A percentile compares a stretch with the other conserved stretches of the same genome.
Conservation (phyloP, 2,329 filamentous ascomycete genomes). For the Monosporascus ibericus region DNA sequence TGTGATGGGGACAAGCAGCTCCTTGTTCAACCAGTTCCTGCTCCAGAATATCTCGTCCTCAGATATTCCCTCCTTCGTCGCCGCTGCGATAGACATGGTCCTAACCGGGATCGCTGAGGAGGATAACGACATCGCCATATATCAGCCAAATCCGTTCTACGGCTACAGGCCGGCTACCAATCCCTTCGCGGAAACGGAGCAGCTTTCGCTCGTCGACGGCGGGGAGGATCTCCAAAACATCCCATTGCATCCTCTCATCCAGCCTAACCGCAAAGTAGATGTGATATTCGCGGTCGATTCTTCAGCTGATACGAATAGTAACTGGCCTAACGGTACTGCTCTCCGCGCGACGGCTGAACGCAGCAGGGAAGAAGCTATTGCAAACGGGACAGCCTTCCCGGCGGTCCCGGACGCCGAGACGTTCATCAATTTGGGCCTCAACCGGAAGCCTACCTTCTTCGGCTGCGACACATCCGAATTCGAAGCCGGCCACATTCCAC, state of each 20-base stretch:
- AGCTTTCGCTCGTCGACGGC: slow-evolving; percentile 70
- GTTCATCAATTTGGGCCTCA: slow-evolving; percentile 71
- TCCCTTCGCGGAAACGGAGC: slow-evolving; percentile 42
- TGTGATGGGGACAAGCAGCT: slow-evolving; percentile 79
- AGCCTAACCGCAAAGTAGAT: slow-evolving; percentile 65
- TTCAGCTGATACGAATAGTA: slow-evolving; percentile 62
- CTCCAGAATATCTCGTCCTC: slow-evolving; percentile 51
- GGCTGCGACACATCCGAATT: slow-evolving; percentile 66
- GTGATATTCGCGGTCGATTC: slow-evolving; percentile 77
- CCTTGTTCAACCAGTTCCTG: slow-evolving; percentile 76
- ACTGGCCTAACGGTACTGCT: slow-evolving; percentile 73
- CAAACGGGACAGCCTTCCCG: slow-evolving; percentile 67
- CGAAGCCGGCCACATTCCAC: slow-evolving; percentile 33
- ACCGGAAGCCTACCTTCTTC: slow-evolving; percentile 72
- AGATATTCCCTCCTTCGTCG: slow-evolving; percentile 42
- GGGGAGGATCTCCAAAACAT: slow-evolving; percentile 75
- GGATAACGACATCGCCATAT: slow-evolving; percentile 69
- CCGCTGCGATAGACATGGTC: slow-evolving; percentile 43
- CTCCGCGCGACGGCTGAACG: slow-evolving; percentile 70
- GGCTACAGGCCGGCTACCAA: slow-evolving; percentile 56
- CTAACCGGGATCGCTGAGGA: slow-evolving; percentile 49
- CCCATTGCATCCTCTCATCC: slow-evolving; percentile 70
- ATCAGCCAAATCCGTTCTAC: slow-evolving; percentile 70
- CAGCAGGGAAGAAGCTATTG: slow-evolving; percentile 40
- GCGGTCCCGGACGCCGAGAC: slow-evolving; percentile 67